Evolutionary conservation across 768 basidiomycete genomes (phyloP).

Genomic region (Gloeopeniophorella convolvens): DNA sequence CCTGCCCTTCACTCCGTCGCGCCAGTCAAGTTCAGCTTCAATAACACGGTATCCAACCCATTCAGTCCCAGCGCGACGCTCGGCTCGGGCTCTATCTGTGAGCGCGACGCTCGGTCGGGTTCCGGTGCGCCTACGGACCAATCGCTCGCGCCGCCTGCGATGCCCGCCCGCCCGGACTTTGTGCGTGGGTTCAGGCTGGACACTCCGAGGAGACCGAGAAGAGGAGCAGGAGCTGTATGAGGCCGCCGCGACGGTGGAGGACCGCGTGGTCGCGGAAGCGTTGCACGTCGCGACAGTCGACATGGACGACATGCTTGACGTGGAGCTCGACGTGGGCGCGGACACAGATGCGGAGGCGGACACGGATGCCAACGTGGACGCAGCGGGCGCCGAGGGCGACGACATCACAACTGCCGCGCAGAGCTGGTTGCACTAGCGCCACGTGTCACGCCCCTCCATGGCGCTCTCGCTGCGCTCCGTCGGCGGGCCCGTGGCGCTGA

Average conservation of each 20-base stretch:
- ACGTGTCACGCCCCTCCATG: slow-evolving; percentile 63
- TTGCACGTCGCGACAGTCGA: slow-evolving; percentile 9
- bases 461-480: slow-evolving; percentile 61
- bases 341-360: too few species aligned
- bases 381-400: slow-evolving; percentile 34
- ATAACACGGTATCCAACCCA: slow-evolving; percentile 49
- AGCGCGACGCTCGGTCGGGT: slow-evolving; percentile 41
- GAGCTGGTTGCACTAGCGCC: slow-evolving; percentile 58
- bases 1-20: slow-evolving; percentile 39
- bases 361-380: too few species aligned
- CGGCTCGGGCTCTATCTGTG: slow-evolving; percentile 37
- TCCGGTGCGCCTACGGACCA: slow-evolving; percentile 47
- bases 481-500: slow-evolving; percentile 24
- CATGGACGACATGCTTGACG: slow-evolving; percentile 18
- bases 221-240: too few species aligned
- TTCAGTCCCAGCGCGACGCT: slow-evolving; percentile 54
- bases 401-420: slow-evolving; percentile 41
- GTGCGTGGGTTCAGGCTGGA: slow-evolving; percentile 75
- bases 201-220: slow-evolving; percentile 66
- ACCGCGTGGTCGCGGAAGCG: slow-evolving; percentile 5
- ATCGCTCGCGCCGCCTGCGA: slow-evolving; percentile 37
- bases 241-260: too few species aligned
- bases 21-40: slow-evolving; percentile 28
- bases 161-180: slow-evolving; percentile 58
- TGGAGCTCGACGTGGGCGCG: slow-evolving; percentile 25